Conservation (phyloP, 345 rosid species). For the Cochlearia excelsa region DNA sequence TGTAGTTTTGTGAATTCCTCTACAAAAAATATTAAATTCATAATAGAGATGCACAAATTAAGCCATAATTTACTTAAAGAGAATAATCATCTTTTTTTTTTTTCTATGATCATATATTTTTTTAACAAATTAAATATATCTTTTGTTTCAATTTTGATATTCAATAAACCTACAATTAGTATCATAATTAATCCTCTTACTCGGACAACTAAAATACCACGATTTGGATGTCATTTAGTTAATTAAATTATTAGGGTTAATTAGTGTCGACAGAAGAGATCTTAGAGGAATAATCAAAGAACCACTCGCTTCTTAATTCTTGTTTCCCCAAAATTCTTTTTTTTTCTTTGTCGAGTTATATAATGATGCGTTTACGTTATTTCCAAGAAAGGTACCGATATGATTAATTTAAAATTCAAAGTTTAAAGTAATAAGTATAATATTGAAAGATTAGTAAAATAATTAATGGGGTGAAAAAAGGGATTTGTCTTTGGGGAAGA, state of each 20-base stretch:
- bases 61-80: too few relatives aligned
- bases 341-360: slow-evolving; percentile 28
- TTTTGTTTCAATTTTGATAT: too few relatives aligned
- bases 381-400: slow-evolving; percentile 35
- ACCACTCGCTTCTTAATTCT: slow-evolving; percentile 25
- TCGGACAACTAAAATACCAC: slow-evolving; percentile 18
- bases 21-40: too few relatives aligned
- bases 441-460: not conserved
- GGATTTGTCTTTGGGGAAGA: slow-evolving; percentile 38
- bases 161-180: too few relatives aligned
- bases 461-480: slow-evolving; percentile 31
- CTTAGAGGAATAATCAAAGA: slow-evolving; percentile 30
- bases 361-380: slow-evolving; percentile 36
- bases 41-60: too few relatives aligned
- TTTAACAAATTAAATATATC: too few relatives aligned
- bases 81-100: too few relatives aligned
- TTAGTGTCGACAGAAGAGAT: slow-evolving; percentile 27
- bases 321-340: slow-evolving; percentile 36
- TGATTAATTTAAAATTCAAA: slow-evolving; percentile 10
- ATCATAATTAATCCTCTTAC: not conserved
- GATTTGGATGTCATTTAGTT: slow-evolving; percentile 18
- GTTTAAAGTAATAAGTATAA: slow-evolving; percentile 6
- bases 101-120: too few relatives aligned
- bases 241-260: slow-evolving; percentile 15
- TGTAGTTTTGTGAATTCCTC: too few relatives aligned